phyloP scores from a whole-genome alignment of 495 filamentous ascomycete genomes.

The Neurospora tetrasperma region DNA sequence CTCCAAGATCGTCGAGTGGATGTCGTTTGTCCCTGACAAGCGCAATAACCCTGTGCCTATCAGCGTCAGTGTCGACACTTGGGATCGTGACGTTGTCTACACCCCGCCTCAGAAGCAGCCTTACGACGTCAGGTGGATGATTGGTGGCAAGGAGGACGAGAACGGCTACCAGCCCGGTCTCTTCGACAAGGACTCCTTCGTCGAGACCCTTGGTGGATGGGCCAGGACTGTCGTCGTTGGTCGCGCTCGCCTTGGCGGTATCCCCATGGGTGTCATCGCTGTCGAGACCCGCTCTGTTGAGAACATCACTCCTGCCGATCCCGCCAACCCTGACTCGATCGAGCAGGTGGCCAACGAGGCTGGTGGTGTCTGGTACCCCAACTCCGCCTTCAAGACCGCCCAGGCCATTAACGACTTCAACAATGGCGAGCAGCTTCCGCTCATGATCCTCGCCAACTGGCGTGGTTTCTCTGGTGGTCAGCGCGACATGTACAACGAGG shows the following conservation, averaged over 20 bases:
- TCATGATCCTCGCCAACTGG: constrained; percentile 99
- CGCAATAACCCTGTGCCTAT: constrained; percentile 84
- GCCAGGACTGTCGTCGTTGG: constrained; percentile 93
- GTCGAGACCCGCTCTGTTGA: constrained; percentile 94
- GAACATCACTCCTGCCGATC: constrained; percentile 95
- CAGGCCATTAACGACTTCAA: constrained; percentile 99
- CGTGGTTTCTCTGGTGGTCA: constrained; percentile 98
- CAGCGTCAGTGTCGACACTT: constrained; percentile 69
- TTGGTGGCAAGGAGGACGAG: constrained; percentile 79
- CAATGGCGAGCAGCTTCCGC: constrained; percentile 91
- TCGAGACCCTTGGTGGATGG: constrained; percentile 94
- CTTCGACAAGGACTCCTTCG: constrained; percentile 93
- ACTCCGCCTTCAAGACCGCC: constrained; percentile 98
- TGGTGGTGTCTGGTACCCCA: constrained; percentile 98
- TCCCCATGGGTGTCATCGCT: constrained; percentile 96
- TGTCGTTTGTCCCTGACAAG: constrained; percentile 92
- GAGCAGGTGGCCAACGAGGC: constrained; percentile 90
- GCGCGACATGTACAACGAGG: constrained; percentile 99
- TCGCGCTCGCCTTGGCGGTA: constrained; percentile 92
- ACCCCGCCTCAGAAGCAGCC: constrained; percentile 74
- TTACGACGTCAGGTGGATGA: constrained; percentile 93
- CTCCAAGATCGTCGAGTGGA: constrained; percentile 94
- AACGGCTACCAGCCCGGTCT: constrained; percentile 72
- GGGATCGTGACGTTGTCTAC: constrained; percentile 88
- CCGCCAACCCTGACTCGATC: constrained; percentile 94